Percentiles rank a stretch among this genome's conserved stretches.
phyloP scores from a whole-genome alignment of 257 asterid species.

The Jacaranda mimosifolia region DNA sequence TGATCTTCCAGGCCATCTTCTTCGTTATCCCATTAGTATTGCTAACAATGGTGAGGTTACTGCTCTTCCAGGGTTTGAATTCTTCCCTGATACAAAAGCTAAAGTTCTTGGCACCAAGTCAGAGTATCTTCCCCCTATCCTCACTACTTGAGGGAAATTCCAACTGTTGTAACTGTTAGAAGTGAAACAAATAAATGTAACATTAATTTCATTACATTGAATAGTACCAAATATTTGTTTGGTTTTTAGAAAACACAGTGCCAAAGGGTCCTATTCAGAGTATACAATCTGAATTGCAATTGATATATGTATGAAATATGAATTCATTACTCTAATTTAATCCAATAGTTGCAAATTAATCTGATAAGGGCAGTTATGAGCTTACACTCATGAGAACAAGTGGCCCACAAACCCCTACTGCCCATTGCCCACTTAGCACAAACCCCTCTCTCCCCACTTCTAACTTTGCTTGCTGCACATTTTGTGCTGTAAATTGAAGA shows the following conservation, averaged over 20 bases:
- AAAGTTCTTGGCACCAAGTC: slow-evolving; percentile 72
- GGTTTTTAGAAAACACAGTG: too few relatives aligned
- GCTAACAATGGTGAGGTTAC: slow-evolving; percentile 56
- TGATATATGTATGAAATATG: too few relatives aligned
- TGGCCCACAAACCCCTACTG: slow-evolving; percentile 24
- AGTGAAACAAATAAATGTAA: background rate
- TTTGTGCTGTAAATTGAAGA: slow-evolving; percentile 33
- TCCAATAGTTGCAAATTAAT: too few relatives aligned
- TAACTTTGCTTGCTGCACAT: slow-evolving; percentile 20
- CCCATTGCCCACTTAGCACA: slow-evolving; percentile 30
- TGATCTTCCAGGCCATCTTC: slow-evolving; percentile 79
- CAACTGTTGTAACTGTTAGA: background rate
- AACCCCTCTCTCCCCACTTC: slow-evolving; percentile 16
- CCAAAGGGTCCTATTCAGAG: too few relatives aligned
- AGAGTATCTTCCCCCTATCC: slow-evolving; percentile 68
- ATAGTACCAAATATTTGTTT: too few relatives aligned
- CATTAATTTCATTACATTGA: background rate
- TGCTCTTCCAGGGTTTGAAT: slow-evolving; percentile 59
- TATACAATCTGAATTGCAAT: too few relatives aligned
- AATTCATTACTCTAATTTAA: too few relatives aligned
- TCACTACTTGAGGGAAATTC: slow-evolving; percentile 59
- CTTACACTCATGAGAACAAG: slow-evolving; percentile 23
- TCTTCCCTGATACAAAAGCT: slow-evolving; percentile 91
- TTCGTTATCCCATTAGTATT: slow-evolving; percentile 71
- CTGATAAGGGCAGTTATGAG: slow-evolving; percentile 31